phyloP scores from a whole-genome alignment of 805 yeast genomes.

The Wickerhamomyces bovis region DNA sequence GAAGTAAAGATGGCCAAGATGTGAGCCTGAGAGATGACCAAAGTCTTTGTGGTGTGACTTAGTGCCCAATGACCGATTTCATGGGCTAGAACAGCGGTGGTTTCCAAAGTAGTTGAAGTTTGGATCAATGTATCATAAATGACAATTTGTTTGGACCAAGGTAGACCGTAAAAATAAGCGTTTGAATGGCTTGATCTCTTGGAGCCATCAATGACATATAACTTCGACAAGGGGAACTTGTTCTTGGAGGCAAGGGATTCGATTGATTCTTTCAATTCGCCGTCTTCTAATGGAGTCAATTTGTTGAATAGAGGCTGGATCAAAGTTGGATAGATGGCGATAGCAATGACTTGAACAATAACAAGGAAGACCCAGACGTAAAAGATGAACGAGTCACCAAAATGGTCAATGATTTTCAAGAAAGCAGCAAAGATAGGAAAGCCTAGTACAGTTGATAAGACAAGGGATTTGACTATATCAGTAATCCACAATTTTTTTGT shows the following conservation, averaged over 20 bases:
- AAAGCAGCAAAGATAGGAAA: conserved; percentile 70
- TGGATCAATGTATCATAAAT: conserved; percentile 86
- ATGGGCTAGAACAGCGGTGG: conserved; percentile 94
- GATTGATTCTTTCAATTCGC: conserved; percentile 77
- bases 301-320: conserved; percentile 93
- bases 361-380: conserved; percentile 73
- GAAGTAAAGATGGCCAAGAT: conserved; percentile 59
- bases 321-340: conserved; percentile 74
- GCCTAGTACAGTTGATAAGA: conserved; percentile 53
- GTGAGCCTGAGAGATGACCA: conserved; percentile 59
- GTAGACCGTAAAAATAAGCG: conserved; percentile 93
- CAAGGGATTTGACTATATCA: conserved; percentile 60
- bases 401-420: conserved; percentile 73
- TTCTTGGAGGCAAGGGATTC: conserved; percentile 71
- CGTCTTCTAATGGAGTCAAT: conserved; percentile 82
- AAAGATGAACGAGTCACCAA: conserved; percentile 74
- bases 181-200: conserved; percentile 94
- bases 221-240: conserved; percentile 78
- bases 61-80: conserved; percentile 98
- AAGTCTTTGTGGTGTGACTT: conserved; percentile 76
- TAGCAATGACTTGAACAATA: conserved; percentile 62
- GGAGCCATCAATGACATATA: conserved; percentile 94
- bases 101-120: conserved; percentile 69
- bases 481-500: conserved; percentile 66
- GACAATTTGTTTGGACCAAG: conserved; percentile 95